phyloP scores from a whole-genome alignment of 192 early-diverging fungal genomes.

The Coemansia asiatica region DNA sequence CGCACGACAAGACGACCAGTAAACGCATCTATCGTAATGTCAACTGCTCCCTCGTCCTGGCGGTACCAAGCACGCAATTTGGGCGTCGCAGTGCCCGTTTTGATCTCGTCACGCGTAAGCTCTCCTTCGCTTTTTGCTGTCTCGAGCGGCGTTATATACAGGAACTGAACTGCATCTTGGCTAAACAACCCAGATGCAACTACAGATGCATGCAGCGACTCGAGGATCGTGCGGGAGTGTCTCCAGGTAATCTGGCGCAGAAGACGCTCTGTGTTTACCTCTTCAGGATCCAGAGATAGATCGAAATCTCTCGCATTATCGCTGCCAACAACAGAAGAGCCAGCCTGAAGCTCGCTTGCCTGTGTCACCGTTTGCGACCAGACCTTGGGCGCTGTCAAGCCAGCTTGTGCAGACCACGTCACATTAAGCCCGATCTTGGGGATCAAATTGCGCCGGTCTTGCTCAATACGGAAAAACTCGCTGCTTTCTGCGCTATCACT shows the following conservation, averaged over 20 bases:
- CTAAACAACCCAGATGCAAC: conserved; percentile 26
- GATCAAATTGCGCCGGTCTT: conserved; percentile 39
- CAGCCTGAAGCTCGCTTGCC: conserved; percentile 6
- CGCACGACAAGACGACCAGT: conserved; percentile 45
- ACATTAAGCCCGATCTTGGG: conserved; percentile 41
- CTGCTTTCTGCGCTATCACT: neutral
- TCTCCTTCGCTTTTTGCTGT: conserved; percentile 16
- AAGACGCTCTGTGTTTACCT: conserved; percentile 33
- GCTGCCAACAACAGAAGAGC: neutral
- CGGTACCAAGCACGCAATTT: conserved; percentile 53
- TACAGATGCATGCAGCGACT: conserved; percentile 24
- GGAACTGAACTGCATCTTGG: conserved; percentile 30
- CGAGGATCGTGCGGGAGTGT: conserved; percentile 34
- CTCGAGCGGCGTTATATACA: conserved; percentile 27
- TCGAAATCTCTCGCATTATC: conserved; percentile 1
- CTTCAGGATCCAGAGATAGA: conserved; percentile 23
- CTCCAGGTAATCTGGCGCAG: conserved; percentile 45
- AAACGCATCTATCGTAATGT: conserved; percentile 38
- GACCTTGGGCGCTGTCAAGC: conserved; percentile 14
- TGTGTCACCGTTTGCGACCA: conserved; percentile 43
- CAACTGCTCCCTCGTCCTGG: conserved; percentile 42
- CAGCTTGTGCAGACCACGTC: conserved; percentile 39
- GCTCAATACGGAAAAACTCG: conserved; percentile 41
- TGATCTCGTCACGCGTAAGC: conserved; percentile 9
- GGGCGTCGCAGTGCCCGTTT: conserved; percentile 19